Conservation (phyloP, 768 basidiomycete genomes). For the Hemileccinum impolitum region DNA sequence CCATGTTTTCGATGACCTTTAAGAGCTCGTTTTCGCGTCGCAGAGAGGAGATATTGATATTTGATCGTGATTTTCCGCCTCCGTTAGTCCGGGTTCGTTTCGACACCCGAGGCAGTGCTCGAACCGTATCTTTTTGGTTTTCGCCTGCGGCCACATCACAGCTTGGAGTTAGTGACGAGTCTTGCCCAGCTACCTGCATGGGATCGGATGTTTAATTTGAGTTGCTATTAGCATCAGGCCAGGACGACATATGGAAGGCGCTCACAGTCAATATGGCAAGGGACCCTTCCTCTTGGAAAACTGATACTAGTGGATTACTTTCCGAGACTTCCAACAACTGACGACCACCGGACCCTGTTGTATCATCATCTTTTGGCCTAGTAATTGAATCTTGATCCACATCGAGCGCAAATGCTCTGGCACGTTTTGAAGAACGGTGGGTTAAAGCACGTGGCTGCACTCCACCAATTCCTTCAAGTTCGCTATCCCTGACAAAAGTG, state of each 20-base stretch:
- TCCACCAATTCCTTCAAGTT: background rate
- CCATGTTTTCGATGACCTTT: conserved; percentile 58
- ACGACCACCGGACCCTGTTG: background rate
- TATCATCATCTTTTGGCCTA: background rate
- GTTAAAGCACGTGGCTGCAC: background rate
- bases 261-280: conserved; percentile 4
- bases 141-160: conserved; percentile 1
- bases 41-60: conserved; percentile 71
- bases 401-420: background rate
- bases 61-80: conserved; percentile 26
- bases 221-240: background rate
- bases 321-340: background rate
- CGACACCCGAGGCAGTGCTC: conserved; percentile 11
- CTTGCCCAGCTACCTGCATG: background rate
- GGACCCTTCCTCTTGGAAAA: background rate
- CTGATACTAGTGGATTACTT: background rate
- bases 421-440: conserved; percentile 6
- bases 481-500: conserved; percentile 2
- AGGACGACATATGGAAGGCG: background rate
- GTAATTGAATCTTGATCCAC: background rate
- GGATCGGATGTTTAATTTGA: background rate
- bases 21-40: conserved; percentile 79
- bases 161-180: background rate
- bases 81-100: conserved; percentile 20
- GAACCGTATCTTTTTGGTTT: conserved; percentile 14